phyloP scores from a whole-genome alignment of 2,329 filamentous ascomycete species.

The Fusarium oxysporum region DNA sequence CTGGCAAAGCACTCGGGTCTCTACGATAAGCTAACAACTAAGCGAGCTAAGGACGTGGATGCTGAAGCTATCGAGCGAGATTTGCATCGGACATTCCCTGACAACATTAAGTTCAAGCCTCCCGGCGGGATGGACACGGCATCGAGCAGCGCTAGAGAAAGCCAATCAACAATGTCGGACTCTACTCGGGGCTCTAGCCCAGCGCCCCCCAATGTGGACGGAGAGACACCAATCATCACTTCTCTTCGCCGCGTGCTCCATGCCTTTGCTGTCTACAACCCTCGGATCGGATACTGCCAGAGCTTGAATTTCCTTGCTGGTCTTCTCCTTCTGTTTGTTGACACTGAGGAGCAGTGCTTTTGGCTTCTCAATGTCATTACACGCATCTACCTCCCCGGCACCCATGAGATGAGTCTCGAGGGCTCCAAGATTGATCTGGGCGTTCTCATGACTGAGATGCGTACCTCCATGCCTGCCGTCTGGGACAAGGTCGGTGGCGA shows the following conservation, averaged over 20 bases:
- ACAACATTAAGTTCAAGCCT: conserved; percentile 91
- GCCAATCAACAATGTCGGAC: conserved; percentile 53
- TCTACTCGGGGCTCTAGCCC: conserved; percentile 51
- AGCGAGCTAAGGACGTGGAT: conserved; percentile 76
- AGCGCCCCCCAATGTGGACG: conserved; percentile 50
- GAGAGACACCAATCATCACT: conserved; percentile 82
- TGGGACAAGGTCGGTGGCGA: conserved; percentile 91
- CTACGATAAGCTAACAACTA: conserved; percentile 77
- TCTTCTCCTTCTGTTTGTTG: conserved; percentile 87
- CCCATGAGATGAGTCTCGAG: conserved; percentile 89
- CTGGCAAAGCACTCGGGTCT: conserved; percentile 80
- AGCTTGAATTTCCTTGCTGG: conserved; percentile 95
- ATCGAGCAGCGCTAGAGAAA: conserved; percentile 49
- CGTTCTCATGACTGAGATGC: conserved; percentile 88
- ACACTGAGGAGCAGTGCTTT: conserved; percentile 89
- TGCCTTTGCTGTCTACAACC: conserved; percentile 91
- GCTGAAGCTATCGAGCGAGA: conserved; percentile 94
- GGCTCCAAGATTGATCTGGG: conserved; percentile 94
- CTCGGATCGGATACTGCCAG: conserved; percentile 93
- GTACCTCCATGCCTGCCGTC: conserved; percentile 82
- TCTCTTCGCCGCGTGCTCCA: conserved; percentile 87
- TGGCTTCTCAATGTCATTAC: conserved; percentile 95
- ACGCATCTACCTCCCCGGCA: conserved; percentile 86
- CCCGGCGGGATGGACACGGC: conserved; percentile 49
- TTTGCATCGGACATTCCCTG: conserved; percentile 91